phyloP scores from a whole-genome alignment of 805 yeast genomes.

The Ogataea nonfermentans region DNA sequence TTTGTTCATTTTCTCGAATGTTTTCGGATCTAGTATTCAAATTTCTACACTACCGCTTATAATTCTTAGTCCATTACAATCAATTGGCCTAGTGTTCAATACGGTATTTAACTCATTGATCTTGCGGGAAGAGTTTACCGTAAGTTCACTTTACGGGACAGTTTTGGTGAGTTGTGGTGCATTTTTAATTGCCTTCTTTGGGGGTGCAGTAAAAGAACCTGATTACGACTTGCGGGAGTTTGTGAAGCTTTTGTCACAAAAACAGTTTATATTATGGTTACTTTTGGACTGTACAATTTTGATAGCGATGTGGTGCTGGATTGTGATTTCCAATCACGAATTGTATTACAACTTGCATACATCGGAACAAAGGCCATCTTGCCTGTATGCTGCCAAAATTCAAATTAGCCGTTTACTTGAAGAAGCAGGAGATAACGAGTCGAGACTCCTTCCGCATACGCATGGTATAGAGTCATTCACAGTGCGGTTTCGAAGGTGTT shows the following conservation, averaged over 20 bases:
- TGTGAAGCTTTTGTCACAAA: conserved; percentile 39
- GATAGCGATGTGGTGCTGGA: conserved; percentile 29
- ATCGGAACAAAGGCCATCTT: not conserved
- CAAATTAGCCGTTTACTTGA: conserved; percentile 1
- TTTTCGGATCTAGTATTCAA: conserved; percentile 80
- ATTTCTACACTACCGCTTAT: conserved; percentile 80
- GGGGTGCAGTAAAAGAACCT: conserved; percentile 62
- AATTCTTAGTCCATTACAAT: conserved; percentile 77
- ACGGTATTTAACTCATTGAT: conserved; percentile 67
- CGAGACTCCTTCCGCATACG: no score
- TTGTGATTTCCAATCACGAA: conserved; percentile 21
- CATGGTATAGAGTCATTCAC: no score
- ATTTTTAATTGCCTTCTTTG: conserved; percentile 70
- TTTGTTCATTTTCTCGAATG: conserved; percentile 68
- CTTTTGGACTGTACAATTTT: conserved; percentile 34
- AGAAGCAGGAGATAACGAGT: not conserved
- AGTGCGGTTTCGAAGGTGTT: no score
- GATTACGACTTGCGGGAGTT: conserved; percentile 49
- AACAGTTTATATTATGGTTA: conserved; percentile 60
- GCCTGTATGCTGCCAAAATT: no score
- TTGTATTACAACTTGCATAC: not conserved
- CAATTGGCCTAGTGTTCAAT: conserved; percentile 85
- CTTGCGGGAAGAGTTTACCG: conserved; percentile 66
- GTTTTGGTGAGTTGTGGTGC: conserved; percentile 71
- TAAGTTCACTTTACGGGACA: conserved; percentile 60